Evolutionary conservation across 495 filamentous ascomycete species (phyloP).

Genomic region (Penicillium dipodomyicola): DNA sequence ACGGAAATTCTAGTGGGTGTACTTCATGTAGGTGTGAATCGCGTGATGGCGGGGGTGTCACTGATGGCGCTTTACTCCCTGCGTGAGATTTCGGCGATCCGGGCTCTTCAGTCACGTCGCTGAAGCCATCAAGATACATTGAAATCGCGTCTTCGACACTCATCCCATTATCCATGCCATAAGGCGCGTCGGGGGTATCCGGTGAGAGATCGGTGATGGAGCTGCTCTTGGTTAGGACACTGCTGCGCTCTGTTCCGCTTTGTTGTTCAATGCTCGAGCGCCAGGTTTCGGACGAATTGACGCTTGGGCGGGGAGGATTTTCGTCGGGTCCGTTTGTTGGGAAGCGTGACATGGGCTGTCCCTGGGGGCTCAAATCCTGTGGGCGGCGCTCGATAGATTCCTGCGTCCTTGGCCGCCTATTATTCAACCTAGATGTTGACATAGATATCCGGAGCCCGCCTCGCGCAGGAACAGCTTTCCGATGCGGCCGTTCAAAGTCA

Average conservation of each 20-base stretch:
- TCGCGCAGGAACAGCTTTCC: constrained; percentile 29
- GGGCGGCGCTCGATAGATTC: constrained; percentile 30
- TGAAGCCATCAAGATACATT: constrained; percentile 86
- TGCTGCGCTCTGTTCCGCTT: constrained; percentile 74
- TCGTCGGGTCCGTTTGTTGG: constrained; percentile 36
- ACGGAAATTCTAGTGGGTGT: constrained; percentile 21
- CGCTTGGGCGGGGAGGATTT: constrained; percentile 66
- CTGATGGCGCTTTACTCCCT: constrained; percentile 34
- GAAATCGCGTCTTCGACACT: constrained; percentile 91
- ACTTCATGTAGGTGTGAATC: constrained; percentile 30
- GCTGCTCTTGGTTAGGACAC: constrained; percentile 75
- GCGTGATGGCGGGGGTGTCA: constrained; percentile 32
- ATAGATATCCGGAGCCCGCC: constrained; percentile 43
- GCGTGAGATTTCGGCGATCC: constrained; percentile 32
- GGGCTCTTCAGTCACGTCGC: constrained; percentile 52
- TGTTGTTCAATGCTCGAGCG: constrained; percentile 67
- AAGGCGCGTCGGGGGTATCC: constrained; percentile 53
- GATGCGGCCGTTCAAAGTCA: constrained; percentile 29
- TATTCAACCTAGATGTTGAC: constrained; percentile 37
- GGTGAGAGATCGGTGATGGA: constrained; percentile 66
- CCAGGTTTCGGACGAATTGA: constrained; percentile 67
- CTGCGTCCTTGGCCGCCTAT: constrained; percentile 29
- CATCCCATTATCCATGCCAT: constrained; percentile 65
- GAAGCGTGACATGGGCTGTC: constrained; percentile 34
- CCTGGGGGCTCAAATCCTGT: constrained; percentile 25